Evolutionary conservation across 2,329 filamentous ascomycete species (phyloP), one percentile per base, ranked within the genome.

Genomic region (Sphaerulina vaccinii): DNA sequence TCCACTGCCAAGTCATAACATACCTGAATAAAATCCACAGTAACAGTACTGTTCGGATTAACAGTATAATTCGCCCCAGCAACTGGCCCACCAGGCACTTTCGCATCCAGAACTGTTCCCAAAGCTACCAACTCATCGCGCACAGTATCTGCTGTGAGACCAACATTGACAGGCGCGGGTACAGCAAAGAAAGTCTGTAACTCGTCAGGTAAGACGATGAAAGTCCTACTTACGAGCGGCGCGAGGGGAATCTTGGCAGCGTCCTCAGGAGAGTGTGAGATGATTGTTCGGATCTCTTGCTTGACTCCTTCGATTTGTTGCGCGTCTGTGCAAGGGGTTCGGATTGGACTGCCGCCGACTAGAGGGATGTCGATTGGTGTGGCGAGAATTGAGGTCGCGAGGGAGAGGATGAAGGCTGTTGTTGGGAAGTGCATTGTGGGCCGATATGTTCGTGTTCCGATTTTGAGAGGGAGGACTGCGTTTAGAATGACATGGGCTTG

Each of bases 231-330:
- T n/a, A 44, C 52, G 19, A 52, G 44, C 7, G 43, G 52, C 1
- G 43, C 49, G 9, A 55, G 43, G 1, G 49, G 52, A 21, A 52
- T 52, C 33, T 45, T 37, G 5, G 42, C 39, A 16, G 49, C 49
- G 16, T 55, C 52, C 15, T 24, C 39, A n/a, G 24, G 16, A 23
- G 37, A 43, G 24, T 49, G 52, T 7, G 52, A 55, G 9, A 44
- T 43, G 38, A 55, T 55, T 29, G 52, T 55, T 13, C 35, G 40
- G 32, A 55, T 51, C 32, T 55, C 52, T 48, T 52, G 49, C 48
- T 60, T 54, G 33, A 48, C 35, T 9, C 38, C 51, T 18, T 35
- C 32, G 33, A 49, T 54, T 27, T 49, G 47, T 21, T 41, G 29
- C 16, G 15, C 35, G 11, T 22, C 33, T 7, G 39, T 40, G 33